A percentile compares a stretch with the other conserved stretches of the same genome.
phyloP scores from a whole-genome alignment of 2,329 filamentous ascomycete species.

The Simplicillium sp. region DNA sequence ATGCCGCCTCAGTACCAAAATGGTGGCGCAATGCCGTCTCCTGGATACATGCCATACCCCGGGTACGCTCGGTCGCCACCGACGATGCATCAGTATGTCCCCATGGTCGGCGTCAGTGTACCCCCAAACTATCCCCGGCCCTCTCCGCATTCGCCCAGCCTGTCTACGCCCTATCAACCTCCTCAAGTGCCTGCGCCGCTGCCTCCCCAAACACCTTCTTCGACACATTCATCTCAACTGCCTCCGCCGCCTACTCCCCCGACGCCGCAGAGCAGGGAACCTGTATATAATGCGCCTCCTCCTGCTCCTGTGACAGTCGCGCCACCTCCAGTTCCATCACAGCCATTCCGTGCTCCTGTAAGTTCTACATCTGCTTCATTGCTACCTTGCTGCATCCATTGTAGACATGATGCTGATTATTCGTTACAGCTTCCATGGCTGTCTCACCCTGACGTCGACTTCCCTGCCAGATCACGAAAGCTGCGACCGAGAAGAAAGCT shows the following conservation, averaged over 20 bases:
- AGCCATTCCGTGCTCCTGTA: constrained; percentile 41
- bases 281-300: constrained; percentile 13
- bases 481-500: constrained; percentile 33
- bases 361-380: constrained; percentile 17
- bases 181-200: constrained; percentile 32
- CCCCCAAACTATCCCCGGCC: constrained; percentile 38
- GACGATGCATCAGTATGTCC: constrained; percentile 44
- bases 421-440: constrained; percentile 45
- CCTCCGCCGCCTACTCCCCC: constrained; percentile 36
- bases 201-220: constrained; percentile 42
- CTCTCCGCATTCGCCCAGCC: constrained; percentile 40
- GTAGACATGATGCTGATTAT: neutral
- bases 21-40: constrained; percentile 29
- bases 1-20: constrained; percentile 53
- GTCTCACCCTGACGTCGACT: constrained; percentile 39
- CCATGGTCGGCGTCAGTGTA: constrained; percentile 36
- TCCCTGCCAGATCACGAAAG: constrained; percentile 30
- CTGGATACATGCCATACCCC: constrained; percentile 39
- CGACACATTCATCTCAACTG: constrained; percentile 36
- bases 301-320: constrained; percentile 10
- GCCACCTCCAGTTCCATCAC: constrained; percentile 12
- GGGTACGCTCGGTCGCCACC: constrained; percentile 39
- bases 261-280: constrained; percentile 28
- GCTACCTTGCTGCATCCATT: neutral
- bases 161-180: constrained; percentile 49